Conservation (phyloP, 2,329 filamentous ascomycete genomes). For the Botrytis aclada region DNA sequence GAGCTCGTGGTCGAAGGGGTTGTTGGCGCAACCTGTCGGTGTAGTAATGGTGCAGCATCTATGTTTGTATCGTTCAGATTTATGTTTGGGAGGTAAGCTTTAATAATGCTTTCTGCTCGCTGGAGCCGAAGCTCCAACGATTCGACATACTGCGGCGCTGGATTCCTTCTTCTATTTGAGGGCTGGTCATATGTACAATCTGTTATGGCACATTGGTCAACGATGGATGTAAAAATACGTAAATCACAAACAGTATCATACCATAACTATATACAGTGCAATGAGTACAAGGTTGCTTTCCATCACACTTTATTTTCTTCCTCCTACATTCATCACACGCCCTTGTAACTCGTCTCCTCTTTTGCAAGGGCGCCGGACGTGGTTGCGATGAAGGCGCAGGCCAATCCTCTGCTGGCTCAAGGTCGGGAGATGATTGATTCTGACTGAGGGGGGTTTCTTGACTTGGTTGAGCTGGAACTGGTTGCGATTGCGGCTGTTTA, state of each 20-base stretch:
- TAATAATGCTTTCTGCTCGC: constrained; percentile 65
- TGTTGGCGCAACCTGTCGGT: constrained; percentile 45
- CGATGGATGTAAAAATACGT: not conserved
- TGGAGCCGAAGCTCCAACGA: constrained; percentile 65
- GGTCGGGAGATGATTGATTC: constrained; percentile 17
- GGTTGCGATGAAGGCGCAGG: constrained; percentile 11
- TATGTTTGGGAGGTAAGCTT: constrained; percentile 60
- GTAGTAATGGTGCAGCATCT: constrained; percentile 68
- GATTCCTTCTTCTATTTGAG: constrained; percentile 70
- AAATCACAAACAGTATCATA: constrained; percentile 44
- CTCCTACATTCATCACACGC: constrained; percentile 80
- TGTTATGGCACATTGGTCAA: constrained; percentile 37
- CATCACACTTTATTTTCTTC: constrained; percentile 87
- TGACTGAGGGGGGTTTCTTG: constrained; percentile 17
- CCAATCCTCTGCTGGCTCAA: constrained; percentile 14
- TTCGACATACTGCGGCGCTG: constrained; percentile 71
- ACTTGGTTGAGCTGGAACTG: not conserved
- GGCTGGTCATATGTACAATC: constrained; percentile 76
- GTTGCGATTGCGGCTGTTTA: constrained; percentile 14
- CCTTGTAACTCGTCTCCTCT: constrained; percentile 73
- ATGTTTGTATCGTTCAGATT: constrained; percentile 79
- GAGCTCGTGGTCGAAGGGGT: constrained; percentile 23
- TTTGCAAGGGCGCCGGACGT: constrained; percentile 38
- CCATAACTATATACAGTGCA: constrained; percentile 99
- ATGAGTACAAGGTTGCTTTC: constrained; percentile 83